Evolutionary conservation across 495 filamentous ascomycete genomes (phyloP).

Genomic region (Echria macrotheca): DNA sequence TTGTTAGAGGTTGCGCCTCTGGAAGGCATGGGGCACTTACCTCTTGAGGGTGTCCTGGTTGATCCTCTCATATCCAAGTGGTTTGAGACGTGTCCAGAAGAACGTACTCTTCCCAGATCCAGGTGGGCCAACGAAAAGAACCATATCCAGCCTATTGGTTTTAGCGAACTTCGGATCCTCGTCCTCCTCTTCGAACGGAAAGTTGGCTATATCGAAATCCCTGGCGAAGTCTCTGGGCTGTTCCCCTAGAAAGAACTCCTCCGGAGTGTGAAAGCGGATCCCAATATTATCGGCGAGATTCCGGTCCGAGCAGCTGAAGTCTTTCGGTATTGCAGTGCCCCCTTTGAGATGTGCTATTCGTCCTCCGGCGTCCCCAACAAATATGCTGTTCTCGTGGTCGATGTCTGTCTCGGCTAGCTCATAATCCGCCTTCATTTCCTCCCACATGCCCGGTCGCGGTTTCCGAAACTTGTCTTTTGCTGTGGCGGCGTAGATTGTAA

Average conservation of each 20-base stretch:
- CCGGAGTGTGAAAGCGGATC: conserved; percentile 76
- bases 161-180: conserved; percentile 48
- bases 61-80: conserved; percentile 74
- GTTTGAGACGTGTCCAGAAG: conserved; percentile 72
- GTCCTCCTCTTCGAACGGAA: conserved; percentile 25
- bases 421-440: conserved; percentile 68
- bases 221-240: conserved; percentile 54
- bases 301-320: conserved; percentile 73
- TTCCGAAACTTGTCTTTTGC: conserved; percentile 76
- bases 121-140: conserved; percentile 83
- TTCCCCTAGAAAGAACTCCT: conserved; percentile 79
- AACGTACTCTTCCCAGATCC: conserved; percentile 90
- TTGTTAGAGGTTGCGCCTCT: conserved; percentile 9
- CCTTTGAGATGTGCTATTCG: conserved; percentile 31
- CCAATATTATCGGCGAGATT: conserved; percentile 80
- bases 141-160: conserved; percentile 62
- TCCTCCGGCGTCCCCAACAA: conserved; percentile 84
- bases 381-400: conserved; percentile 64
- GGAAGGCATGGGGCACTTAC: too few relatives aligned
- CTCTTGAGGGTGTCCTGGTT: conserved; percentile 91
- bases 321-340: conserved; percentile 29
- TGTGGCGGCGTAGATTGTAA: conserved; percentile 81
- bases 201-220: conserved; percentile 56
- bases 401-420: conserved; percentile 59
- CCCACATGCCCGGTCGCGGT: conserved; percentile 86